Conservation (phyloP, 2,329 filamentous ascomycete genomes). For the Penicillium sp. region DNA sequence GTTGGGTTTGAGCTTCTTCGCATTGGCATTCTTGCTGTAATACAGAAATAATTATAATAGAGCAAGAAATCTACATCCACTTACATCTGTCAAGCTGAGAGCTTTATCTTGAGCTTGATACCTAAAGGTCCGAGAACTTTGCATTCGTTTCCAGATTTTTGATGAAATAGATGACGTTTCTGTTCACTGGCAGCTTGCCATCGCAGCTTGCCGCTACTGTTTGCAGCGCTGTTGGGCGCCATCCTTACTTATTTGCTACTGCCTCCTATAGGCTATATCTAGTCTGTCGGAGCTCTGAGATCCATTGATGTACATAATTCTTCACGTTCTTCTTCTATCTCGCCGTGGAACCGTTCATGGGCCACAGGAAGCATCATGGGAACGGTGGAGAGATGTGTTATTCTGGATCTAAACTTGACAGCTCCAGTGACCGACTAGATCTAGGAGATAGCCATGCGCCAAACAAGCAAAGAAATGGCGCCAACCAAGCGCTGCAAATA, state of each 20-base stretch:
- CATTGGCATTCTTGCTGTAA: background rate
- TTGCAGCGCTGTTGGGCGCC: too few relatives aligned
- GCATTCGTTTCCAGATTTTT: too few relatives aligned
- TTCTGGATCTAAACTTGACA: background rate
- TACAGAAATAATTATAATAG: background rate
- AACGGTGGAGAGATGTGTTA: background rate
- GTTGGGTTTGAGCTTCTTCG: background rate
- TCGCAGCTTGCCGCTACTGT: too few relatives aligned
- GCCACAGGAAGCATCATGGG: background rate
- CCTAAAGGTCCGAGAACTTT: background rate
- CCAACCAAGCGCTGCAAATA: background rate
- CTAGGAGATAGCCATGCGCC: background rate
- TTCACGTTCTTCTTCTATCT: too few relatives aligned
- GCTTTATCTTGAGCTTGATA: background rate
- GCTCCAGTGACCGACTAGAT: background rate
- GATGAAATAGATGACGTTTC: too few relatives aligned
- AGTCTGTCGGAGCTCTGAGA: too few relatives aligned
- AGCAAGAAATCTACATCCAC: background rate
- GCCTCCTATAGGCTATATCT: too few relatives aligned
- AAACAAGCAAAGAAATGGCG: background rate
- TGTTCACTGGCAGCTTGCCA: too few relatives aligned
- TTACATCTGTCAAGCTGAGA: background rate
- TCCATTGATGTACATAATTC: too few relatives aligned
- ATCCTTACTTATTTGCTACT: too few relatives aligned
- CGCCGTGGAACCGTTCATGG: too few relatives aligned